Conservation (phyloP, 2,329 filamentous ascomycete genomes). For the Colletotrichum aenigma region DNA sequence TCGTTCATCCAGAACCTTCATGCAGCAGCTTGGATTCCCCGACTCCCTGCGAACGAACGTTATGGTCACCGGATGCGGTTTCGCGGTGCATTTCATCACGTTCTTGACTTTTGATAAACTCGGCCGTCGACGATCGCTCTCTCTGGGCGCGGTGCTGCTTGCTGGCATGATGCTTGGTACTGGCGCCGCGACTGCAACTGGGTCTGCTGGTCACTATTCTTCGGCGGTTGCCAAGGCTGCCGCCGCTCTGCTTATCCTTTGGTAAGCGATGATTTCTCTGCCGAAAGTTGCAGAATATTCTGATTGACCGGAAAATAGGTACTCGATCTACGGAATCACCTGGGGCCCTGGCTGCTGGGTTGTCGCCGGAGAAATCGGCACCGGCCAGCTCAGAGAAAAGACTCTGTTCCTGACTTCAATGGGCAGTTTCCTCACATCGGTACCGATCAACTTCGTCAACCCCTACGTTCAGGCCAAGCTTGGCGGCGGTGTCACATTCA, state of each 20-base stretch:
- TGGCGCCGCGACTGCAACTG: neutral
- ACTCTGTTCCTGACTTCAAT: conserved; percentile 16
- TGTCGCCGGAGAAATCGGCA: conserved; percentile 12
- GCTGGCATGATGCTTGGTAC: neutral
- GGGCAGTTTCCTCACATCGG: neutral
- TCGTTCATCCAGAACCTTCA: conserved; percentile 24
- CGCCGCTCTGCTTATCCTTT: neutral
- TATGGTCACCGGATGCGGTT: neutral
- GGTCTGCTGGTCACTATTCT: neutral
- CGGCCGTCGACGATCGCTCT: conserved; percentile 8
- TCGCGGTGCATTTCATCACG: neutral
- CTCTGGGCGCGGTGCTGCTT: neutral
- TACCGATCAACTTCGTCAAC: conserved; percentile 21
- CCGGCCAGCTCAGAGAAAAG: conserved; percentile 18
- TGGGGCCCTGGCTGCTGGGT: neutral
- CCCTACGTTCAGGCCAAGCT: conserved; percentile 23
- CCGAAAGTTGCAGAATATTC: neutral
- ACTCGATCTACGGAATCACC: neutral
- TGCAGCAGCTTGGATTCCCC: conserved; percentile 22
- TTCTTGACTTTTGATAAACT: conserved; percentile 19
- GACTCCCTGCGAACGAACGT: neutral
- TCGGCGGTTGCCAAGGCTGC: neutral
- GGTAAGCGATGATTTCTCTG: no score
- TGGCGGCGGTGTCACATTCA: conserved; percentile 23
- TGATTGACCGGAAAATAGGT: neutral